Base-by-base conservation (phyloP, 441 rosid genomes). In the Euphorbia schlechtendalii region DNA sequence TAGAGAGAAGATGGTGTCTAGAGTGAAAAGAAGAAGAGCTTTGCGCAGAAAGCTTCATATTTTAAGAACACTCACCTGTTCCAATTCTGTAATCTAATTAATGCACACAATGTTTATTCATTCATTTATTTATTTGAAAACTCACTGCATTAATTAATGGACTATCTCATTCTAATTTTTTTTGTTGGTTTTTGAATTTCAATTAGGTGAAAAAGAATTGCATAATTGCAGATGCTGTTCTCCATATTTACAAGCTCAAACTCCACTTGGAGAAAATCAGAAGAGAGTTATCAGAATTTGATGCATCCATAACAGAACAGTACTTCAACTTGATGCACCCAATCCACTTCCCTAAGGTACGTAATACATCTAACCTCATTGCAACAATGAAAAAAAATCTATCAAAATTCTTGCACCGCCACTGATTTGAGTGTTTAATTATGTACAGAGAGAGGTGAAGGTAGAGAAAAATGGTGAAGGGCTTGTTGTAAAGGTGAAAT, bases 391-490 rank as follows among this genome's bases (percentile, higher is more conserved):
- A n/a, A n/a, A n/a, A n/a, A n/a, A n/a, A n/a, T n/a, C n/a, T n/a
- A n/a, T n/a, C n/a, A n/a, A n/a, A n/a, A n/a, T n/a, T n/a, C n/a
- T n/a, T n/a, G n/a, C n/a, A n/a, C n/a, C n/a, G n/a, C n/a, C n/a
- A n/a, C 36, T 32, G 3, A 7, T 32, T 32, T 8, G 8, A 4
- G 8, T 66, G 12, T 27, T 43, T 27, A 5, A 65, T 13, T 21
- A 38, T 28, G 8, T 52, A 21, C 24, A 71, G 75, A 65, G 24
- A 81, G 86, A 82, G 43, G 82, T 87, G 69, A 77, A 78, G 67
- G 90, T 83, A 22, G 86, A 85, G 71, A 79, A 83, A 78, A 56
- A 62, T 55, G 87, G 77, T 51, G 80, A 80, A 66, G 74, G 68
- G 56, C 77, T 76, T 65, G 28, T 56, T 25, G 80, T 89, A 55